phyloP scores from a whole-genome alignment of 2,329 filamentous ascomycete genomes.

The Capronia americana region DNA sequence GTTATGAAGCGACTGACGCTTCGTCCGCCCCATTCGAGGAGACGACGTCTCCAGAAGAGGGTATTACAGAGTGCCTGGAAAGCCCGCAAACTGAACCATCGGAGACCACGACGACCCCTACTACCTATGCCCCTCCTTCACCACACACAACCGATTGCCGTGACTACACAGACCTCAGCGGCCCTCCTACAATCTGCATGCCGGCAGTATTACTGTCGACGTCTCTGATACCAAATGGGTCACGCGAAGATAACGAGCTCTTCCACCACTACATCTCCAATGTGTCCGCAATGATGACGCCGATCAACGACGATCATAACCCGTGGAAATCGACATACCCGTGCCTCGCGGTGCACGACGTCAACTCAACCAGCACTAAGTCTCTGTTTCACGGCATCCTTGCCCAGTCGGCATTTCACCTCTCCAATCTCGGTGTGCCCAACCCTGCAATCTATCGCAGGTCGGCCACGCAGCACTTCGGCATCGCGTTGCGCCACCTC shows the following conservation, averaged over 20 bases:
- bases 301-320: slow-evolving; percentile 23
- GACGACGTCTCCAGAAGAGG: neutral
- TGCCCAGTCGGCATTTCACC: slow-evolving; percentile 27
- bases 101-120: neutral
- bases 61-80: neutral
- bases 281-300: slow-evolving; percentile 19
- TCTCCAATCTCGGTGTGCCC: slow-evolving; percentile 13
- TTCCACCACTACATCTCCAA: slow-evolving; percentile 23
- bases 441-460: slow-evolving; percentile 12
- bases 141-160: neutral
- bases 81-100: slow-evolving; percentile 2
- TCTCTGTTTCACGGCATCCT: slow-evolving; percentile 23
- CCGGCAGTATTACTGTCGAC: slow-evolving; percentile 8
- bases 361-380: slow-evolving; percentile 3
- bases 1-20: neutral
- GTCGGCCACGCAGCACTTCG: slow-evolving; percentile 19
- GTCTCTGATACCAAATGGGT: slow-evolving; percentile 9
- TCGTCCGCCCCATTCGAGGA: neutral
- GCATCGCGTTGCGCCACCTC: slow-evolving; percentile 20
- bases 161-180: neutral
- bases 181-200: slow-evolving; percentile 2
- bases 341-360: slow-evolving; percentile 20
- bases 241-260: slow-evolving; percentile 14
- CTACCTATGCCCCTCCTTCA: slow-evolving; percentile 3
- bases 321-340: slow-evolving; percentile 29